Conservation (phyloP, 306 rosid species). For the Mimosa bimucronata region DNA sequence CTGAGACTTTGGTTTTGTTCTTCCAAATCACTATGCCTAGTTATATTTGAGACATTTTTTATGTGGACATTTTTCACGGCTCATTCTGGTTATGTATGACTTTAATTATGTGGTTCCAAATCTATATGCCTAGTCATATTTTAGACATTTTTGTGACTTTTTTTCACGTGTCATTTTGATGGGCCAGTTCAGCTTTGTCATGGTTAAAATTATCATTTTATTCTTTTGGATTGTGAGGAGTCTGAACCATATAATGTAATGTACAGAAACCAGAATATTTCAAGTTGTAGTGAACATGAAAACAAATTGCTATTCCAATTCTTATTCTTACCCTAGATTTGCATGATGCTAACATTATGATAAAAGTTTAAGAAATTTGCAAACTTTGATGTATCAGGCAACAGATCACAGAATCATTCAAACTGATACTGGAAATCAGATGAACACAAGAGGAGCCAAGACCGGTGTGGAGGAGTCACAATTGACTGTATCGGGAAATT, state of each 20-base stretch:
- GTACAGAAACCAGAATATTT: neutral
- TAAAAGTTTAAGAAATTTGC: neutral
- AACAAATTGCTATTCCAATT: neutral
- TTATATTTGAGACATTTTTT: neutral
- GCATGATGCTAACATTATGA: conserved; percentile 6
- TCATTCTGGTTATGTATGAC: neutral
- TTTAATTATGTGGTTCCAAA: neutral
- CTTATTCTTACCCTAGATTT: neutral
- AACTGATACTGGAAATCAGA: conserved; percentile 50
- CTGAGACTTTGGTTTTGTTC: neutral
- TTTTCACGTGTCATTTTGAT: neutral
- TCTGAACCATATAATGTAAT: neutral
- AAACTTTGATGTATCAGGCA: conserved; percentile 50
- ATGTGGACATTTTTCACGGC: neutral
- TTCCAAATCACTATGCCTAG: neutral
- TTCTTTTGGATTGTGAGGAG: neutral
- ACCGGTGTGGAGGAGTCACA: conserved; percentile 50
- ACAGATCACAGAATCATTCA: conserved; percentile 52
- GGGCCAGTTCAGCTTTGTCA: neutral
- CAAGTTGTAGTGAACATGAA: neutral
- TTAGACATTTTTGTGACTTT: neutral
- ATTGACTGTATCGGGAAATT: conserved; percentile 52
- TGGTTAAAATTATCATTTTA: neutral
- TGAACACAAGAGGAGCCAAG: conserved; percentile 51
- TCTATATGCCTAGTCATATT: neutral